Evolutionary conservation across 148 eudicot species (phyloP).

Genomic region (Heliamphora exappendiculata): DNA sequence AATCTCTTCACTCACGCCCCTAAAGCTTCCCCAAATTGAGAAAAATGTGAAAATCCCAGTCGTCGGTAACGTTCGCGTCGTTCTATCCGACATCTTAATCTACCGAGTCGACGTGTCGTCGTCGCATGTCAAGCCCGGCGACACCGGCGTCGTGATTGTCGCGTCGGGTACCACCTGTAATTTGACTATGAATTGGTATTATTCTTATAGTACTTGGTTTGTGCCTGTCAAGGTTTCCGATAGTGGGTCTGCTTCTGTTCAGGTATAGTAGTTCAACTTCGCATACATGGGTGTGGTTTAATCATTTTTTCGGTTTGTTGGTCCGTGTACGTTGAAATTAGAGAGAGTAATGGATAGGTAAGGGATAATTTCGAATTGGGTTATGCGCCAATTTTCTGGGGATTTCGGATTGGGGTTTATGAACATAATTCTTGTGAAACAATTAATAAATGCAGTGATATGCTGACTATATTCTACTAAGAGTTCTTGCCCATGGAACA

Average conservation of each 20-base stretch:
- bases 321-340: neutral
- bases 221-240: constrained; percentile 56
- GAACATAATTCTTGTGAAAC: neutral
- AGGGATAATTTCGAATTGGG: neutral
- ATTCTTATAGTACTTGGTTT: constrained; percentile 69
- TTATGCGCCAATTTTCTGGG: neutral
- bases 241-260: constrained; percentile 66
- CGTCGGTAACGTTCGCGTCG: constrained; percentile 55
- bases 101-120: constrained; percentile 44
- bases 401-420: neutral
- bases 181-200: constrained; percentile 79
- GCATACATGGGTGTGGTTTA: neutral
- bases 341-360: neutral
- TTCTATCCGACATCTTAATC: constrained; percentile 52
- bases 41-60: constrained; percentile 47
- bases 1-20: constrained; percentile 66
- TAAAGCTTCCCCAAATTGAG: constrained; percentile 50
- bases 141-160: constrained; percentile 44
- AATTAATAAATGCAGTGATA: neutral
- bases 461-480: neutral
- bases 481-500: no score
- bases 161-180: constrained; percentile 57
- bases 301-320: neutral
- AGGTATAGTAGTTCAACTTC: constrained; percentile 34
- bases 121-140: constrained; percentile 44